A percentile compares a stretch with the other conserved stretches of the same genome.
Evolutionary conservation across 176 grass and related monocot genomes (phyloP).

Genomic region (Triticum urartu): DNA sequence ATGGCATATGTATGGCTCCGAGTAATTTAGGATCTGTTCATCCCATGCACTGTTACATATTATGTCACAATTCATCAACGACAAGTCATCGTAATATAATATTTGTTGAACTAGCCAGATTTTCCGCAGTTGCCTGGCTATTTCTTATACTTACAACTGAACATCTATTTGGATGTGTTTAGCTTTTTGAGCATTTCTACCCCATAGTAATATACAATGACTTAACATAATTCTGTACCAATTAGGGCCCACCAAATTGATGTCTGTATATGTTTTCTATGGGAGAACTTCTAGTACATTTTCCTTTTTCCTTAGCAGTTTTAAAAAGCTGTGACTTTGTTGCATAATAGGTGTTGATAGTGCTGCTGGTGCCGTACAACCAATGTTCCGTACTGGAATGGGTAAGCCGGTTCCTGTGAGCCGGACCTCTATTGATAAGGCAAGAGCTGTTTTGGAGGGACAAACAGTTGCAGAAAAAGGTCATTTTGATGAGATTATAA

Average conservation of each 20-base stretch:
- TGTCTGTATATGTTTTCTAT: neutral
- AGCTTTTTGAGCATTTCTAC: neutral
- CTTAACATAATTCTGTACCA: neutral
- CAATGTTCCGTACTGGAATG: conserved; percentile 52
- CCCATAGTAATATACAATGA: neutral
- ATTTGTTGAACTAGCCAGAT: conserved; percentile 7
- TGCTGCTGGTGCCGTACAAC: neutral
- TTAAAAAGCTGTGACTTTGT: neutral
- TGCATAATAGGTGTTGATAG: neutral
- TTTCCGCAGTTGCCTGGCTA: neutral
- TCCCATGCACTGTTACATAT: neutral
- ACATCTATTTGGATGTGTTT: neutral
- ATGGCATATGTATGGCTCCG: neutral
- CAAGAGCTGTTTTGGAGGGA: conserved; percentile 51
- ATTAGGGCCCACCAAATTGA: neutral
- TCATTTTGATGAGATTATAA: conserved; percentile 23
- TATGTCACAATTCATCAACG: conserved; percentile 1
- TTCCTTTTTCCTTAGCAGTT: neutral
- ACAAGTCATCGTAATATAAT: neutral
- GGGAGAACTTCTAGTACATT: neutral
- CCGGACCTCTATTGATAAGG: conserved; percentile 48
- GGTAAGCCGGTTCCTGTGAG: conserved; percentile 42
- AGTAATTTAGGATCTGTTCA: neutral
- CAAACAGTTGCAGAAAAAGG: conserved; percentile 24
- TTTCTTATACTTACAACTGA: neutral